Evolutionary conservation across 371 early-diverging fungal genomes (phyloP), one percentile per base, ranked within the genome.

Genomic region (Rhizomucor miehei): DNA sequence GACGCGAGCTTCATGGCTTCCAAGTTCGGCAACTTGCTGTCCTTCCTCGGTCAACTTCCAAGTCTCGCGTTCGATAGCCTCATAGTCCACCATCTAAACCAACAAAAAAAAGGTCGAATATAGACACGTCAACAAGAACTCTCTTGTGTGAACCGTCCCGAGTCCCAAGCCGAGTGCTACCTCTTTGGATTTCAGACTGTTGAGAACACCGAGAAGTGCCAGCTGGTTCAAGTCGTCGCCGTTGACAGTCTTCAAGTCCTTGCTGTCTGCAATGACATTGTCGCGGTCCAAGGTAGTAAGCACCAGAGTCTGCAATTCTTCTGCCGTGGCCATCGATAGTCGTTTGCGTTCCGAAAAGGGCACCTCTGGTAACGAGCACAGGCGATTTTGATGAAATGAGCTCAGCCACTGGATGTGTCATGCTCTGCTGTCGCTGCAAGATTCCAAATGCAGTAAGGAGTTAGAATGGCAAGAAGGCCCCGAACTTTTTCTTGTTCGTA

Each of bases 1-100:
- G 35, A 97, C 92, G 56, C 86, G 87, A 41, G 90, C 96, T 75
- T 97, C 98, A 63, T 95, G 94, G 65, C 91, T 91, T 53, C 98
- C 98, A 46, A 80, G 76, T 39, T 88, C 82, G 34, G 89, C 90
- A 57, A 96, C 82, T 52, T 90, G 89, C 43, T 77, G 59, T 44
- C 97, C 98, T 75, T 98, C 97, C 25, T 78, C 81, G 14, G 94
- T 93, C 62, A 96, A 71, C 44, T 74, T 71, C 88, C 91, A 94
- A 25, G 76, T 64, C 68, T 95, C 93, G 53, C 66, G 66, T 24
- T 91, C 91, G 38, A 95, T 82, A n/a, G 92, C 67, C 54, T 80
- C 75, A 70, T 90, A 95, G 14, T 77, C 66, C 52, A 95, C 77
- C 87, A 96, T 94, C 92, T 91, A 68, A 19, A 6, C 41, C 41